Base-by-base conservation (phyloP, 2,329 filamentous ascomycete genomes). In the Aspergillus viridinutans region DNA sequence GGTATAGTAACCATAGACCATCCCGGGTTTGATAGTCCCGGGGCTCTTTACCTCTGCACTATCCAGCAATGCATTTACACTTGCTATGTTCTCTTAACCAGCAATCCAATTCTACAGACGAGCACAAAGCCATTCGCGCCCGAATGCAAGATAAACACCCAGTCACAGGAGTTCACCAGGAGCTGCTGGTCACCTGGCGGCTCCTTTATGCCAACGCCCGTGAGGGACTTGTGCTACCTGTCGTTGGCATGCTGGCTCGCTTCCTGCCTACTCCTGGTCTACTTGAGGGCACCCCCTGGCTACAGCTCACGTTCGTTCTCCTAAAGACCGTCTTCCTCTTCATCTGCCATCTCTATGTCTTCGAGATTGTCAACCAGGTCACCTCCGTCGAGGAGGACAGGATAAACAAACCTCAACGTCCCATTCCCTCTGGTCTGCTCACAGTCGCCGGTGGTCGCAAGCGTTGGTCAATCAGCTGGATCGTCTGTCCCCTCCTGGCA, bases 351-450 rank as follows among this genome's bases (percentile, higher is more conserved):
- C 49, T 54, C 40, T 55, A 55, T 40, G 49, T 55, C 17, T 55
- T 55, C 21, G 54, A 55, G 14, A 52, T 55, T n/a, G 54, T 50
- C 35, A 55, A 55, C 49, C 54, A 55, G 42, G 40, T 28, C 28
- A 35, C 45, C 26, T 52, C 49, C 20, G 12, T 52, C 35, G 49
- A 51, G 1, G 54, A 55, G 40, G 54, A 55, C 40, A n/a, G 23
- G 21, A 12, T 43, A 29, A 55, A 55, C 40, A 55, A 55, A 23
- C 54, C 54, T 9, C 38, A 47, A 20, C 48, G 54, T 4, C 54
- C 54, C 6, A 52, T 55, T 23, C 54, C 54, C 3, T 17, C 54
- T 8, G 49, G 54, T 20, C 25, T 51, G 14, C 49, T 55, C 35
- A 52, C 48, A 9, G 50, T 47, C 10, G 29, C 26, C 17, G 54